phyloP scores from a whole-genome alignment of 2,329 filamentous ascomycete species.

The Pyrenochaeta sp. region DNA sequence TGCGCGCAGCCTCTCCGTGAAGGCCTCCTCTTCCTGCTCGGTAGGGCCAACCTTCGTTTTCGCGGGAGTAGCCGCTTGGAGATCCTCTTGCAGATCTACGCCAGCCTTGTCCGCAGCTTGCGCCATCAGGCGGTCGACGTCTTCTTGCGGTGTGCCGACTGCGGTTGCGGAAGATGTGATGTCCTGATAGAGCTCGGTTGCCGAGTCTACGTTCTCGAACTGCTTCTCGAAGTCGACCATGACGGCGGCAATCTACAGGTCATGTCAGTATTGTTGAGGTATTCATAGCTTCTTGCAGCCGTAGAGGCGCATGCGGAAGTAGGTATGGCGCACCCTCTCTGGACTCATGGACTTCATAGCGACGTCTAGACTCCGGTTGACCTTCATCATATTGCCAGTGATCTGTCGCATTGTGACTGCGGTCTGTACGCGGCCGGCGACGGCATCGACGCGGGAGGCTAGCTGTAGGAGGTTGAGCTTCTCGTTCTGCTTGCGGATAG shows the following conservation, averaged over 20 bases:
- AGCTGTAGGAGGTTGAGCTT: constrained; percentile 67
- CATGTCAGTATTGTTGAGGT: constrained; percentile 8
- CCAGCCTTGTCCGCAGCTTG: constrained; percentile 90
- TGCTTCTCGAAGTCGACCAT: constrained; percentile 72
- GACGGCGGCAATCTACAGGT: constrained; percentile 65
- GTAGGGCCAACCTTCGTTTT: constrained; percentile 71
- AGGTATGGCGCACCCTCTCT: constrained; percentile 59
- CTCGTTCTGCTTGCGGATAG: constrained; percentile 70
- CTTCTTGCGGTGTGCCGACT: constrained; percentile 78
- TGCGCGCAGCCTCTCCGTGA: constrained; percentile 67
- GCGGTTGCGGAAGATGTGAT: constrained; percentile 81
- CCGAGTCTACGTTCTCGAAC: constrained; percentile 62
- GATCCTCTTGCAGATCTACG: constrained; percentile 80
- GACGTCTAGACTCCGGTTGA: constrained; percentile 68
- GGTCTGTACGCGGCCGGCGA: constrained; percentile 67
- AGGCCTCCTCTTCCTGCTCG: constrained; percentile 79
- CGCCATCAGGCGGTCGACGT: constrained; percentile 84
- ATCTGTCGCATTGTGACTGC: constrained; percentile 70
- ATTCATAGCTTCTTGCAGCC: not conserved
- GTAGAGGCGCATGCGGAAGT: not conserved
- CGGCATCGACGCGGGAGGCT: constrained; percentile 67
- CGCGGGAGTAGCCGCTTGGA: constrained; percentile 66
- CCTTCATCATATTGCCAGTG: constrained; percentile 68
- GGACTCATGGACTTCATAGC: constrained; percentile 71
- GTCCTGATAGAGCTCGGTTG: constrained; percentile 79